Percentiles rank a stretch among this genome's conserved stretches.
Evolutionary conservation across 441 rosid species (phyloP).

Genomic region (Syzygium syzygioides): DNA sequence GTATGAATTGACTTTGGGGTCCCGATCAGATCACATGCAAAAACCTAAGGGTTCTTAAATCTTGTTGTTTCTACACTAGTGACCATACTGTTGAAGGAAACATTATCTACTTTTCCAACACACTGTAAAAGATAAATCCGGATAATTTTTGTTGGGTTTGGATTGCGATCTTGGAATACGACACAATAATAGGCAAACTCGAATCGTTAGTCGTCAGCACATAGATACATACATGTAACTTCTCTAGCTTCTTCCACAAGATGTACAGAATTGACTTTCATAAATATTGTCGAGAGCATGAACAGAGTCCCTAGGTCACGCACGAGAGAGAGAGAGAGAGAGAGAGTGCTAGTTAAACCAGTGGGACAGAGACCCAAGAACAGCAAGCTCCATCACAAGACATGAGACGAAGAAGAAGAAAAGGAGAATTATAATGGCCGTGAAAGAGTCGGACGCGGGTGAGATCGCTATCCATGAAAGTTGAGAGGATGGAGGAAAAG

Average conservation of each 20-base stretch:
- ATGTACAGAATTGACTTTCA: not conserved
- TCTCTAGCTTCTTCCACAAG: not conserved
- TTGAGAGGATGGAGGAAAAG: slow-evolving; percentile 3
- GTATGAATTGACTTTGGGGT: not conserved
- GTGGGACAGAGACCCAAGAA: not conserved
- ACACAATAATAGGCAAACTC: not conserved
- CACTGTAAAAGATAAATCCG: not conserved
- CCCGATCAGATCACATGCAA: not conserved
- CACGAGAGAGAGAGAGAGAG: not conserved
- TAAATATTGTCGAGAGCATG: not conserved
- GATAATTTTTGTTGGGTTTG: not conserved
- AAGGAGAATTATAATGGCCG: not conserved
- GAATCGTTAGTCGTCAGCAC: not conserved
- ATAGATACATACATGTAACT: not conserved
- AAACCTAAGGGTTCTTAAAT: not conserved
- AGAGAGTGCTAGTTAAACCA: not conserved
- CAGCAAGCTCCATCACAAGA: not conserved
- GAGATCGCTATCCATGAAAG: slow-evolving; percentile 8
- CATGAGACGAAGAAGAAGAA: not conserved
- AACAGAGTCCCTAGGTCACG: not conserved
- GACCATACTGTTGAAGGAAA: not conserved
- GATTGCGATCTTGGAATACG: not conserved
- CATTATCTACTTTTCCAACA: not conserved
- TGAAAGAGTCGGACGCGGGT: slow-evolving; percentile 11
- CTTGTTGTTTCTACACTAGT: not conserved